Conservation (phyloP, 2,329 filamentous ascomycete genomes). For the Aspergillus sp. region DNA sequence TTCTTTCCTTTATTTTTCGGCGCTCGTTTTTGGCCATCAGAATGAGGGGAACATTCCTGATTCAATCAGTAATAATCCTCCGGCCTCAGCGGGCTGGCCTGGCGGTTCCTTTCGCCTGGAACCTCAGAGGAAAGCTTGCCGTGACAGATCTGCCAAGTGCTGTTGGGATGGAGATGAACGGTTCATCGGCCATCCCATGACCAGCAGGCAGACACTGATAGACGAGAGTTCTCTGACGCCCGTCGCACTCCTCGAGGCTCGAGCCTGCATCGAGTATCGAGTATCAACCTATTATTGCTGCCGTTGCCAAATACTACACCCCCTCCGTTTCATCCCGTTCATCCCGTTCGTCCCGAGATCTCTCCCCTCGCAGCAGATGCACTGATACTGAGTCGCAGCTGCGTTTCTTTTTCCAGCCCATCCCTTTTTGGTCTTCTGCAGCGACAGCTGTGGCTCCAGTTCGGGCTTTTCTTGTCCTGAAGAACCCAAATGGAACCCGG, state of each 20-base stretch:
- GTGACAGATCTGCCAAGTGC: slow-evolving; percentile 28
- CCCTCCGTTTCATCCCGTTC: slow-evolving; percentile 3
- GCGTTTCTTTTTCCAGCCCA: background rate
- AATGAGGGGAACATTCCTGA: background rate
- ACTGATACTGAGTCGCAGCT: background rate
- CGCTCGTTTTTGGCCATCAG: background rate
- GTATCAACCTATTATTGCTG: no score
- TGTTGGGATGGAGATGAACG: slow-evolving; percentile 1
- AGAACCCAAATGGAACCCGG: background rate
- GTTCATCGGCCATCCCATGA: background rate
- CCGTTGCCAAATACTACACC: background rate
- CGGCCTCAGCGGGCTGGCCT: background rate
- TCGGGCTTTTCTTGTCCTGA: slow-evolving; percentile 7
- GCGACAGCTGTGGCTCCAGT: background rate
- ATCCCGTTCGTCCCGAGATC: background rate
- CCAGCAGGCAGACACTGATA: no score
- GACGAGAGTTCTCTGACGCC: no score
- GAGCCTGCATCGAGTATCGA: no score
- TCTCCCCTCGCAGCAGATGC: background rate
- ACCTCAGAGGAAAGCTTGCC: slow-evolving; percentile 8
- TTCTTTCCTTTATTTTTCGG: background rate
- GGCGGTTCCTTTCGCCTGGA: slow-evolving; percentile 18
- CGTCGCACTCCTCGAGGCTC: no score
- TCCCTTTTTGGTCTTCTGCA: slow-evolving; percentile 11
- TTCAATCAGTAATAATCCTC: slow-evolving; percentile 1